Conservation (phyloP, 2,329 filamentous ascomycete species). For the Phialophora tarda region DNA sequence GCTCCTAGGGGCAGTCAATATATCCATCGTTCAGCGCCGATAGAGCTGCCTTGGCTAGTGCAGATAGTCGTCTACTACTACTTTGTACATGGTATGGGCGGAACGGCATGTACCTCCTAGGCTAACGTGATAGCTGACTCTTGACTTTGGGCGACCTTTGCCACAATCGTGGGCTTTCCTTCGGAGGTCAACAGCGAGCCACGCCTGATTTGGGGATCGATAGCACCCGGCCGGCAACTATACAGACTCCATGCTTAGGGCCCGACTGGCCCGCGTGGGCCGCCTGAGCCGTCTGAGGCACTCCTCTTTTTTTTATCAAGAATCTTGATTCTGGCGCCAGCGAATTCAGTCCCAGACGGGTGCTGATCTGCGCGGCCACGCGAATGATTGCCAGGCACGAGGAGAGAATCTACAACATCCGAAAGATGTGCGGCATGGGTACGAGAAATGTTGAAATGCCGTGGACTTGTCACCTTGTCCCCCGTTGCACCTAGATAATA, state of each 20-base stretch:
- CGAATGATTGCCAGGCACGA: conserved; percentile 22
- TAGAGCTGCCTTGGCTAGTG: background rate
- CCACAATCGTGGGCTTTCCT: background rate
- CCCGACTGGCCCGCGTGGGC: background rate
- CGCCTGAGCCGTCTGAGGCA: conserved; percentile 6
- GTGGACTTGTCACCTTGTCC: background rate
- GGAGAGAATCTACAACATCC: background rate
- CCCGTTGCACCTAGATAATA: background rate
- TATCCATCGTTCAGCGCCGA: no score
- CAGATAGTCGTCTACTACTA: background rate
- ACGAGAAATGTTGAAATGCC: background rate
- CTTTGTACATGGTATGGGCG: background rate
- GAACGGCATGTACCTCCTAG: background rate
- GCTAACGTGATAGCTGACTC: background rate
- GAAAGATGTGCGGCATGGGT: background rate
- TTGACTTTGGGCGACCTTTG: background rate
- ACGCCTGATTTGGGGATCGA: background rate
- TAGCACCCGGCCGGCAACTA: background rate
- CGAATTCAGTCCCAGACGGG: conserved; percentile 5
- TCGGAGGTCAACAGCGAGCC: background rate
- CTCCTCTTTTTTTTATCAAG: background rate
- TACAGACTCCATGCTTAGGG: background rate
- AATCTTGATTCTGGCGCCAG: conserved; percentile 15
- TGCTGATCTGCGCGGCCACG: conserved; percentile 21
- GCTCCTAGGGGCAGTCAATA: background rate